Evolutionary conservation across 129 eudicot species (phyloP), one percentile per base, ranked within the genome.

Genomic region (Tagetes erecta): DNA sequence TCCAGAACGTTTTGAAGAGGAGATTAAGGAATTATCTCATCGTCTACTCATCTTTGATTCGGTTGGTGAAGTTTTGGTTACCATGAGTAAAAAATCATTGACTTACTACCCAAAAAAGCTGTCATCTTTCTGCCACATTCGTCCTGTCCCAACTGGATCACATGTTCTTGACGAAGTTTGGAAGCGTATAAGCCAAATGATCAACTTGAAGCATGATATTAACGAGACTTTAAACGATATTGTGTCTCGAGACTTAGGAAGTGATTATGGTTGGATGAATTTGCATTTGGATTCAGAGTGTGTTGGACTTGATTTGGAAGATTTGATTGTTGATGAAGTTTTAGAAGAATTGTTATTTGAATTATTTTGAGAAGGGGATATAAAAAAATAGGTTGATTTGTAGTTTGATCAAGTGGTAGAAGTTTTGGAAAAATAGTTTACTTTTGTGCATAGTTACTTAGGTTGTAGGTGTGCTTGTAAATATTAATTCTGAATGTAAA

Each of bases 181-280:
- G 81, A 78, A 53, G 31, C 75, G 70, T 68, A 37, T 88, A 42
- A 74, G 80, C 53, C 74, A n/a, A 45, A n/a, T 50, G 63, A 58
- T 82, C 45, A 76, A 73, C 52, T 64, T 77, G 73, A 83, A 81
- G 67, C 80, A 80, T 8, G 87, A 83, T 62, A 14, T 71, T 35
- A 83, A 78, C n/a, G 81, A 76, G 27, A 64, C 75, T 9, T 8
- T 85, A 12, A 83, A 90, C 42, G 41, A 64, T 45, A 73, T 85
- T n/a, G 80, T 88, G 66, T 60, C 72, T 55, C 76, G 37, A 51
- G 97, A 93, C 64, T 52, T 90, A 65, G 68, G 65, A 8, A 82
- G 75, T 60, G 85, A 80, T 57, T 75, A 76, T 77, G 86, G 89
- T 44, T 93, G 98, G 98, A 90, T 86, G 96, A 93, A 85, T 73